A percentile compares a stretch with the other conserved stretches of the same genome.
Evolutionary conservation across 768 basidiomycete genomes (phyloP).

Genomic region (Scleroderma bovista): DNA sequence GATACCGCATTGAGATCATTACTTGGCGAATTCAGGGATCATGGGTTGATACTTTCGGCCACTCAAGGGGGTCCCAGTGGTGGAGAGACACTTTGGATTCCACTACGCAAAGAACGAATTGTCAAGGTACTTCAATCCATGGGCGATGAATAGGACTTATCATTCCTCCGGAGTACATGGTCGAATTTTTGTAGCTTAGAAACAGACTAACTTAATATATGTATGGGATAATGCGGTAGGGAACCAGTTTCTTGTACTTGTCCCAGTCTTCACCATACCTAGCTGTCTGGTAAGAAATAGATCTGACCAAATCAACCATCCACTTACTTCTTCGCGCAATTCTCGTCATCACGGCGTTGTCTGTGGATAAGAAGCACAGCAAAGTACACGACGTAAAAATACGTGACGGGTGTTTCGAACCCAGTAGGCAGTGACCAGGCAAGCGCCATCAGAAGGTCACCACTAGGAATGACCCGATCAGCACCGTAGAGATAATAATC

Average conservation of each 20-base stretch:
- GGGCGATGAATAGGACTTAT: slow-evolving; percentile 7
- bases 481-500: not conserved
- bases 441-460: slow-evolving; percentile 83
- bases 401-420: slow-evolving; percentile 88
- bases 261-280: slow-evolving; percentile 96
- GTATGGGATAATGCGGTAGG: slow-evolving; percentile 82
- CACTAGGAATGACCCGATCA: slow-evolving; percentile 36
- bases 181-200: not conserved
- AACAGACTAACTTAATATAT: slow-evolving; percentile 44
- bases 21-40: slow-evolving; percentile 88
- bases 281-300: slow-evolving; percentile 73
- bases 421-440: slow-evolving; percentile 94
- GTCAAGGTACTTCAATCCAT: slow-evolving; percentile 36
- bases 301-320: slow-evolving; percentile 87
- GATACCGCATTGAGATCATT: slow-evolving; percentile 79
- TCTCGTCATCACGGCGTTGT: slow-evolving; percentile 87
- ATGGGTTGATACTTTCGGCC: slow-evolving; percentile 63
- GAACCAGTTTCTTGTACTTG: slow-evolving; percentile 82
- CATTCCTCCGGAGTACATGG: not conserved
- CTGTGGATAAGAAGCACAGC: slow-evolving; percentile 84
- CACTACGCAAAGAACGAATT: slow-evolving; percentile 73
- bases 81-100: slow-evolving; percentile 78
- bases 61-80: slow-evolving; percentile 40
- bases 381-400: slow-evolving; percentile 93
- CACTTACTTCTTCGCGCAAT: slow-evolving; percentile 80